phyloP scores from a whole-genome alignment of 2,329 filamentous ascomycete genomes.

The Fusarium foetens region DNA sequence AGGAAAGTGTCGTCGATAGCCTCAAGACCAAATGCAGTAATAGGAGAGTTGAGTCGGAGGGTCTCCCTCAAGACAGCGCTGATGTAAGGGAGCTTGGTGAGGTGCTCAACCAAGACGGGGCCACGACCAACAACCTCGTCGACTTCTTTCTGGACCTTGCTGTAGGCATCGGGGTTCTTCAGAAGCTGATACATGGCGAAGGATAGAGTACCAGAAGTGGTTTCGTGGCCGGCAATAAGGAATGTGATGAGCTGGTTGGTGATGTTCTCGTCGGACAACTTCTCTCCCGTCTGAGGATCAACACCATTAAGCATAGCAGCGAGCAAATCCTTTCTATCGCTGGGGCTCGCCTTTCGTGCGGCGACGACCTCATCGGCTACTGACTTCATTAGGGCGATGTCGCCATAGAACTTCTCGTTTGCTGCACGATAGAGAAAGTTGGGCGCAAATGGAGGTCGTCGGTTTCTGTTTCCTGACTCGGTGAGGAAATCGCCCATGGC shows the following conservation, averaged over 20 bases:
- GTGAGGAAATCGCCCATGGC: conserved; percentile 73
- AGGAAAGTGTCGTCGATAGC: conserved; percentile 65
- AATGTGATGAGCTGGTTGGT: conserved; percentile 79
- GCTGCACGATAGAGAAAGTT: conserved; percentile 59
- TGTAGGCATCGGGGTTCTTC: conserved; percentile 68
- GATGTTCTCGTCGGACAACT: conserved; percentile 71
- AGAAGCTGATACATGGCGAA: conserved; percentile 74
- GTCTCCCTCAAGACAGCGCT: conserved; percentile 73
- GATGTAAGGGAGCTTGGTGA: conserved; percentile 73
- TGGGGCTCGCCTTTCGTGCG: conserved; percentile 64
- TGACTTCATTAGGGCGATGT: conserved; percentile 65
- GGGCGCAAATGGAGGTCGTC: conserved; percentile 58
- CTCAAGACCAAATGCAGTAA: conserved; percentile 65
- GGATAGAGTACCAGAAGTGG: conserved; percentile 72
- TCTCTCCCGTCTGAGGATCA: conserved; percentile 74
- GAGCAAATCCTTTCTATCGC: conserved; percentile 72
- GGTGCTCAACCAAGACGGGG: conserved; percentile 67
- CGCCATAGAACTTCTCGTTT: conserved; percentile 61
- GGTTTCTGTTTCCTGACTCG: conserved; percentile 63
- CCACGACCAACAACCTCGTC: conserved; percentile 70
- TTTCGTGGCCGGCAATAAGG: conserved; percentile 77
- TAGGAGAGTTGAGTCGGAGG: conserved; percentile 70
- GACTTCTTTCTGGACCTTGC: conserved; percentile 73
- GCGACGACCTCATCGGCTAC: conserved; percentile 70
- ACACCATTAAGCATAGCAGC: conserved; percentile 75